Conservation (phyloP, 345 rosid genomes). For the Brassica carinata region DNA sequence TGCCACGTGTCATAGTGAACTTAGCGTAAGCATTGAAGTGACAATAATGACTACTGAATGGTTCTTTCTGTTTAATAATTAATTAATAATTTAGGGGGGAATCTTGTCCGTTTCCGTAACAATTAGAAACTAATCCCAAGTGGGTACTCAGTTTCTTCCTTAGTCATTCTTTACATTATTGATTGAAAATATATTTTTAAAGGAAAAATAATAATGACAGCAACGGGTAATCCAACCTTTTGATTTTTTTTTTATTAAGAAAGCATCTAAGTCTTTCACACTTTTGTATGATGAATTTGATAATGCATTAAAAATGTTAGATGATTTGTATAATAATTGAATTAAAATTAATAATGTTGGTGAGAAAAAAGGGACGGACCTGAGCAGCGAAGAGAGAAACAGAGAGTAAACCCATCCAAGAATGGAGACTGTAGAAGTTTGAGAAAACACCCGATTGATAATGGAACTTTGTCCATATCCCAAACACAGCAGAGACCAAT, state of each 20-base stretch:
- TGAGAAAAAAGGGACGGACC: slow-evolving; percentile 45
- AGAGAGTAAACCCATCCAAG: slow-evolving; percentile 97
- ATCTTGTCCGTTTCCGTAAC: slow-evolving; percentile 28
- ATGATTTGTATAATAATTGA: background rate
- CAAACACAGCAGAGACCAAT: slow-evolving; percentile 76
- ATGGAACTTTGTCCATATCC: slow-evolving; percentile 89
- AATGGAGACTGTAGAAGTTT: slow-evolving; percentile 89
- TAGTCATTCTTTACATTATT: slow-evolving; percentile 24
- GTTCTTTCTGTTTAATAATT: background rate
- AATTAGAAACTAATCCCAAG: slow-evolving; percentile 32
- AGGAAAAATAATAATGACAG: slow-evolving; percentile 1
- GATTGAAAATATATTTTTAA: background rate
- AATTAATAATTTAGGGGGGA: slow-evolving; percentile 10
- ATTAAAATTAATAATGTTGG: slow-evolving; percentile 16
- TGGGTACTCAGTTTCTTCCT: slow-evolving; percentile 7
- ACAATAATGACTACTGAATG: slow-evolving; percentile 11
- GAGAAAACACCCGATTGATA: slow-evolving; percentile 62
- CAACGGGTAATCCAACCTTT: slow-evolving; percentile 22
- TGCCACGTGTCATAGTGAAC: background rate
- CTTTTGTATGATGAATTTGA: background rate
- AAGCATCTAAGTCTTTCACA: slow-evolving; percentile 8
- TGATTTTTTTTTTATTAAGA: background rate
- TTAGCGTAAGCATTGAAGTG: background rate
- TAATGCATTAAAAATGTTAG: background rate
- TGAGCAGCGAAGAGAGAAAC: slow-evolving; percentile 81